A percentile compares a stretch with the other conserved stretches of the same genome.
These are phyloP conservation scores for Mortierella alpina DNA, from an alignment of 192 early-diverging fungal genomes.

Conservation along the genomic window DNA sequence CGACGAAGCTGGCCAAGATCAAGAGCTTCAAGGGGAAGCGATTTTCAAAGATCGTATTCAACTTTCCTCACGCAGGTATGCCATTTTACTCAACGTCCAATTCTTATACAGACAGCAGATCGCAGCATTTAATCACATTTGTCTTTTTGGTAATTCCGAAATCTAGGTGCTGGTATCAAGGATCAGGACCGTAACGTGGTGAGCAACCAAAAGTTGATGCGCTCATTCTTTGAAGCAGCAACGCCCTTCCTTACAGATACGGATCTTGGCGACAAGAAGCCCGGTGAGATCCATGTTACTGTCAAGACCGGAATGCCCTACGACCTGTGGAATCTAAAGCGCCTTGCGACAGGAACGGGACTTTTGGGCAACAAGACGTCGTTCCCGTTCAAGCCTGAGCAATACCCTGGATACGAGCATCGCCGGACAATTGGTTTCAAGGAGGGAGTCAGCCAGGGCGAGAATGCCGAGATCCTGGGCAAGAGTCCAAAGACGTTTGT, in stretches of 20 bases:
- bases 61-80: conserved; percentile 94
- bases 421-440: conserved; percentile 95
- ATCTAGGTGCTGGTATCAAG: conserved; percentile 85
- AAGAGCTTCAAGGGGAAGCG: conserved; percentile 64
- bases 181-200: conserved; percentile 88
- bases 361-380: conserved; percentile 63
- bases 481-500: conserved; percentile 75
- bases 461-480: conserved; percentile 83
- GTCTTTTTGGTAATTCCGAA: not conserved
- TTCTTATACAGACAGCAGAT: not conserved
- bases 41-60: conserved; percentile 92
- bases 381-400: conserved; percentile 70
- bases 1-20: conserved; percentile 69
- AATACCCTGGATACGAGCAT: conserved; percentile 91
- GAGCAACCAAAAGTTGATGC: conserved; percentile 79
- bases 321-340: conserved; percentile 85
- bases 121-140: too few relatives aligned
- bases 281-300: conserved; percentile 83
- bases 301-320: conserved; percentile 90
- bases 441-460: conserved; percentile 76
- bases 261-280: conserved; percentile 41
- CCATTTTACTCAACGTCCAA: not conserved
- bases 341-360: conserved; percentile 76
- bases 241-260: conserved; percentile 61
- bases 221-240: conserved; percentile 71